phyloP scores from a whole-genome alignment of 495 filamentous ascomycete species.

The Penicillium riverlandense region DNA sequence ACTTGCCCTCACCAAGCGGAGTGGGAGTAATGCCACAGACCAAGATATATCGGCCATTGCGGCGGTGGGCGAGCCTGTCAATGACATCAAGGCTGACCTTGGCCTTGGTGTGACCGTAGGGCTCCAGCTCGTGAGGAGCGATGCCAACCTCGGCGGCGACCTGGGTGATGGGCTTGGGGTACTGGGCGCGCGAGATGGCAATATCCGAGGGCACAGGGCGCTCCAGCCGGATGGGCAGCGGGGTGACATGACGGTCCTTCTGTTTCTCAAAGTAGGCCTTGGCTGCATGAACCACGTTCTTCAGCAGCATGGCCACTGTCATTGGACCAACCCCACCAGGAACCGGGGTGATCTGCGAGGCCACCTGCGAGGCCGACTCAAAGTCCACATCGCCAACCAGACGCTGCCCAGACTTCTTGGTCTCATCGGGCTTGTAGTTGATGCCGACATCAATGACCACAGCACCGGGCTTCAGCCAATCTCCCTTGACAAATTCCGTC shows the following conservation, averaged over 20 bases:
- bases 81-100: conserved; percentile 82
- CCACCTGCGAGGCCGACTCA: conserved; percentile 75
- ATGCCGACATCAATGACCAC: conserved; percentile 98
- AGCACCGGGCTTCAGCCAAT: conserved; percentile 88
- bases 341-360: conserved; percentile 93
- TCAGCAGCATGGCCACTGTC: conserved; percentile 93
- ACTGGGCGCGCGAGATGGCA: conserved; percentile 79
- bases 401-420: conserved; percentile 86
- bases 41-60: conserved; percentile 83
- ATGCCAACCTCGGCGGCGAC: conserved; percentile 86
- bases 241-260: conserved; percentile 65
- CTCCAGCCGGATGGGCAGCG: conserved; percentile 68
- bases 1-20: conserved; percentile 96
- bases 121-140: conserved; percentile 76
- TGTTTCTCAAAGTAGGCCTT: conserved; percentile 74
- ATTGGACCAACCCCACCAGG: conserved; percentile 96
- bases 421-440: conserved; percentile 90
- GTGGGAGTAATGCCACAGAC: conserved; percentile 96
- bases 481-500: conserved; percentile 80
- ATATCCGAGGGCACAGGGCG: conserved; percentile 88
- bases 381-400: conserved; percentile 97
- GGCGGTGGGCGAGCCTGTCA: conserved; percentile 76
- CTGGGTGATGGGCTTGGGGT: conserved; percentile 78
- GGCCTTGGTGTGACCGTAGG: conserved; percentile 89
- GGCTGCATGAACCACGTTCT: conserved; percentile 86